Percentiles rank a stretch among this genome's conserved stretches.
Conservation (phyloP, 179 eudicot genomes). For the Spinacia oleracea region DNA sequence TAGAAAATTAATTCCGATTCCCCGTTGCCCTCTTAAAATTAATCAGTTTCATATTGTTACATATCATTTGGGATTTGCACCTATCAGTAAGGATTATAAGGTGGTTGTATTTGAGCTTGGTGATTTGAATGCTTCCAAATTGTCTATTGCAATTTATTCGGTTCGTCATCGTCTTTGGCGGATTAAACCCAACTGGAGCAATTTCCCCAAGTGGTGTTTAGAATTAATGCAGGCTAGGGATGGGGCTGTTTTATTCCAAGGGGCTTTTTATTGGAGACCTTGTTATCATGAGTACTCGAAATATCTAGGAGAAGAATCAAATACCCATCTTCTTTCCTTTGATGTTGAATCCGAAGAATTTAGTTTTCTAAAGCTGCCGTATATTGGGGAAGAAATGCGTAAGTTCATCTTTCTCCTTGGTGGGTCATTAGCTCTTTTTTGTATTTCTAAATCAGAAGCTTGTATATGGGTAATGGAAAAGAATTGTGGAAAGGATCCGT, state of each 20-base stretch:
- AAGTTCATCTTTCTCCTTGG: slow-evolving; percentile 8
- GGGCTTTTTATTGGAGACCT: neutral
- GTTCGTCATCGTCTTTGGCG: neutral
- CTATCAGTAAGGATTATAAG: neutral
- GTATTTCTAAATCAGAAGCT: neutral
- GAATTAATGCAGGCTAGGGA: too few species aligned
- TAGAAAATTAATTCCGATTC: neutral
- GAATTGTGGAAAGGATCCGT: neutral
- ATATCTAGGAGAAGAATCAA: too few species aligned
- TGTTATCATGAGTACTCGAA: too few species aligned
- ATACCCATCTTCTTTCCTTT: slow-evolving; percentile 2
- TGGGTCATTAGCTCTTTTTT: slow-evolving; percentile 3
- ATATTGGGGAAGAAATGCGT: neutral
- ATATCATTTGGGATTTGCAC: neutral
- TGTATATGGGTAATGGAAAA: slow-evolving; percentile 17
- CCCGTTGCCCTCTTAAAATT: neutral
- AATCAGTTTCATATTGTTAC: too few species aligned
- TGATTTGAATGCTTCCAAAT: too few species aligned
- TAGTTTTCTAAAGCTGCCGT: neutral
- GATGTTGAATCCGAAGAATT: slow-evolving; percentile 1
- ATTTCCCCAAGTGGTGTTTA: neutral
- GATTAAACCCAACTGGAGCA: neutral
- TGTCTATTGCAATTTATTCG: neutral
- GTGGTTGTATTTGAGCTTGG: neutral
- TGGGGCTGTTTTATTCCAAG: neutral